Conservation (phyloP, 768 basidiomycete species). For the Tylopilus intermedius region DNA sequence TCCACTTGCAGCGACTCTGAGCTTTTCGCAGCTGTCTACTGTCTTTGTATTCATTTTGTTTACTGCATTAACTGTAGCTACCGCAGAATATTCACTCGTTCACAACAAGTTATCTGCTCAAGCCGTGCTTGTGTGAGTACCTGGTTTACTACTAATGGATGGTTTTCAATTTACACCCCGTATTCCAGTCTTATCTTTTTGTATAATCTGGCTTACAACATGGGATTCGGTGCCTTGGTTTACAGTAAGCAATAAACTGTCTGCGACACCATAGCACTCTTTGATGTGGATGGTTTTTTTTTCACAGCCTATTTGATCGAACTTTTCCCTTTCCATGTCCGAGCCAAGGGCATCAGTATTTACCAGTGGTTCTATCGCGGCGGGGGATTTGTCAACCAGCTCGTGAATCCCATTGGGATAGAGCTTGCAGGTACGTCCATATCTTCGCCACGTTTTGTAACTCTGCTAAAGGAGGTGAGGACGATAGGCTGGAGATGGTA, state of each 20-base stretch:
- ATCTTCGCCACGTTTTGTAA: neutral
- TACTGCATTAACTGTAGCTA: conserved; percentile 2
- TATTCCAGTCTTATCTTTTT: conserved; percentile 4
- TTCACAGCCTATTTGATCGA: conserved; percentile 52
- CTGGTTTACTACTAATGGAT: neutral
- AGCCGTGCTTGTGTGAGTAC: conserved; percentile 3
- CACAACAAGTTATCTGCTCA: neutral
- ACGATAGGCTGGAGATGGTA: conserved; percentile 1
- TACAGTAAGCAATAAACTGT: neutral
- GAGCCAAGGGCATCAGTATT: conserved; percentile 56
- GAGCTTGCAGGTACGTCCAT: conserved; percentile 5
- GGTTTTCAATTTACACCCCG: neutral
- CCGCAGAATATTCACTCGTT: conserved; percentile 8
- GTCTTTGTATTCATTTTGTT: too few species aligned
- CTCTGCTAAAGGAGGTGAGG: too few species aligned
- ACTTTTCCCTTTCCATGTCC: conserved; percentile 58
- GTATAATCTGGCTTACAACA: neutral
- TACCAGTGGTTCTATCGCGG: conserved; percentile 56
- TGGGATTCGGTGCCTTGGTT: conserved; percentile 1
- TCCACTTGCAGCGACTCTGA: too few species aligned
- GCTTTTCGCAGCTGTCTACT: too few species aligned
- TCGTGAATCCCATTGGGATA: conserved; percentile 20
- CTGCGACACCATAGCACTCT: too few species aligned
- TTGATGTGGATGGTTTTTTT: neutral
- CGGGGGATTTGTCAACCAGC: conserved; percentile 5